A percentile compares a stretch with the other conserved stretches of the same genome.
These are phyloP conservation scores for Aspergillus costaricaensis DNA, from an alignment of 2,329 filamentous ascomycete genomes.

Conservation along the genomic window DNA sequence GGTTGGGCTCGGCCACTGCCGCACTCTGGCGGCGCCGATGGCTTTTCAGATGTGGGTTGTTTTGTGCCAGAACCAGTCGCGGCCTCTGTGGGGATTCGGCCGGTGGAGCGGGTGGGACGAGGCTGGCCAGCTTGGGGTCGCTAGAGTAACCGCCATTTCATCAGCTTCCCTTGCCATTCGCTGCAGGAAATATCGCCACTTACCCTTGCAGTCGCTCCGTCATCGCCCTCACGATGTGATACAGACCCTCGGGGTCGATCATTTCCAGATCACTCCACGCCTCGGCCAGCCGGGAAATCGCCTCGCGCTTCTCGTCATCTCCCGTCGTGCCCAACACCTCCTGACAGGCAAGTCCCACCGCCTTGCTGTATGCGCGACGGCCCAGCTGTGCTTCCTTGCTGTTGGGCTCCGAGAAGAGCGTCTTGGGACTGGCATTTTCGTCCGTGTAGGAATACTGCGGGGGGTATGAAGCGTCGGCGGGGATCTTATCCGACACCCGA, in stretches of 20 bases:
- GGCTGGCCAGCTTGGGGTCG: slow-evolving; percentile 41
- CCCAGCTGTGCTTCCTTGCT: slow-evolving; percentile 84
- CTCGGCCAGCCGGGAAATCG: slow-evolving; percentile 77
- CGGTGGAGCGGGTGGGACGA: slow-evolving; percentile 41
- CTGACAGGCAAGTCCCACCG: slow-evolving; percentile 78
- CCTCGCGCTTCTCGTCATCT: slow-evolving; percentile 73
- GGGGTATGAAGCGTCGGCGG: slow-evolving; percentile 25
- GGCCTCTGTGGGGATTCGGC: slow-evolving; percentile 49
- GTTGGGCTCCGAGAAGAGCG: slow-evolving; percentile 33
- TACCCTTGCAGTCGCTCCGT: slow-evolving; percentile 67
- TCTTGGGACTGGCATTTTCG: slow-evolving; percentile 44
- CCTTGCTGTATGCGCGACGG: slow-evolving; percentile 76
- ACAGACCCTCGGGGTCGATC: slow-evolving; percentile 86
- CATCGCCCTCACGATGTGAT: slow-evolving; percentile 77
- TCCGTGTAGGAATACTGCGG: slow-evolving; percentile 34
- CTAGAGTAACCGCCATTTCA: slow-evolving; percentile 24
- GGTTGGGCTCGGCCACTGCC: slow-evolving; percentile 35
- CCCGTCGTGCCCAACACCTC: slow-evolving; percentile 82
- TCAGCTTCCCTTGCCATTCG: slow-evolving; percentile 13
- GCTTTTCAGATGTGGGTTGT: slow-evolving; percentile 81
- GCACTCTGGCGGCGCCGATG: slow-evolving; percentile 67
- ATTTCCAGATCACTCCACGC: slow-evolving; percentile 83
- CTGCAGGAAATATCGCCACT: slow-evolving; percentile 11
- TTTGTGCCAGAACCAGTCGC: slow-evolving; percentile 76
- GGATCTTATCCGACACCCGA: slow-evolving; percentile 72